Conservation (phyloP, 2,329 filamentous ascomycete species). For the Zarea fungicola region DNA sequence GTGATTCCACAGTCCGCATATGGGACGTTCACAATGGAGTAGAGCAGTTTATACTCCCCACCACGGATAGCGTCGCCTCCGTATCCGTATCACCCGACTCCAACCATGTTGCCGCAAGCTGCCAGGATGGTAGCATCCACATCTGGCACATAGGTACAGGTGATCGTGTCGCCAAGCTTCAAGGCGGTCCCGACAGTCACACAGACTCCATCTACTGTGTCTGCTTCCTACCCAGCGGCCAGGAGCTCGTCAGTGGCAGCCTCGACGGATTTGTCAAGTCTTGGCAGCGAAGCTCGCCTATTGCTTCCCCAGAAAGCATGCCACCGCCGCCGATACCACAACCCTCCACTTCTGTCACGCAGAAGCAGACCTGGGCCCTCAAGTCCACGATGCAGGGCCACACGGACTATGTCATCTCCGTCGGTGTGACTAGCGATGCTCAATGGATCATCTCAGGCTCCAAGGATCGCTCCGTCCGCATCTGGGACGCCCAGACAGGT, state of each 20-base stretch:
- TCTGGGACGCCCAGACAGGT: conserved; percentile 94
- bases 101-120: conserved; percentile 88
- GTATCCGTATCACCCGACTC: conserved; percentile 96
- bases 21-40: conserved; percentile 89
- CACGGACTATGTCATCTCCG: conserved; percentile 92
- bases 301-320: too few relatives aligned
- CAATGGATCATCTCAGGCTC: conserved; percentile 95
- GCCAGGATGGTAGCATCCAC: conserved; percentile 92
- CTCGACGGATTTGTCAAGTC: conserved; percentile 98
- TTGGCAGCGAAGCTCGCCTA: conserved; percentile 77
- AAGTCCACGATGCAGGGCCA: conserved; percentile 96
- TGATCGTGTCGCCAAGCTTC: conserved; percentile 74
- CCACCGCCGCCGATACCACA: conserved; percentile 66
- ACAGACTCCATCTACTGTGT: conserved; percentile 96
- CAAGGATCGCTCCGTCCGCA: conserved; percentile 94
- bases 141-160: conserved; percentile 91
- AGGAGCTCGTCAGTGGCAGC: conserved; percentile 88
- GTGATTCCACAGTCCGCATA: conserved; percentile 86
- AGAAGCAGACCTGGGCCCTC: conserved; percentile 85
- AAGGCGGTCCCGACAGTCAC: conserved; percentile 89
- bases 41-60: conserved; percentile 78
- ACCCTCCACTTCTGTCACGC: conserved; percentile 59
- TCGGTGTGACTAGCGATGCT: conserved; percentile 88
- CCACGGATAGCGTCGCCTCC: conserved; percentile 94
- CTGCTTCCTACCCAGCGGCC: conserved; percentile 87